phyloP scores from a whole-genome alignment of 306 rosid species.

The Lablab purpureus region DNA sequence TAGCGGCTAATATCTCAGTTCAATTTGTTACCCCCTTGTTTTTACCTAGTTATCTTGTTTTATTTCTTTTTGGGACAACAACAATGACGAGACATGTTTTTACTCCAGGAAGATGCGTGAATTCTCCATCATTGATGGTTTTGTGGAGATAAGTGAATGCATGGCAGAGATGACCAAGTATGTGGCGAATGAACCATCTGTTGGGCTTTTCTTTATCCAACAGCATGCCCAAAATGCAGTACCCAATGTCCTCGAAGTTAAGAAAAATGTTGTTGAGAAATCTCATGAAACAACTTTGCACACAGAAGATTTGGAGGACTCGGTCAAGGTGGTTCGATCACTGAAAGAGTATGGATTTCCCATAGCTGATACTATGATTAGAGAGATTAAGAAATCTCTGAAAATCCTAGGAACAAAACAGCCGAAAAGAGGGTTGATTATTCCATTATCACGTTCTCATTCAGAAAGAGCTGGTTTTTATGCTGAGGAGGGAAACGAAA shows the following conservation, averaged over 20 bases:
- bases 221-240: conserved; percentile 87
- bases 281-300: conserved; percentile 76
- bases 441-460: conserved; percentile 51
- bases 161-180: conserved; percentile 84
- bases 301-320: conserved; percentile 88
- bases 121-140: conserved; percentile 88
- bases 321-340: conserved; percentile 65
- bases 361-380: conserved; percentile 78
- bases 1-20: conserved; percentile 25
- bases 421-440: conserved; percentile 74
- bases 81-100: conserved; percentile 62
- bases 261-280: conserved; percentile 59
- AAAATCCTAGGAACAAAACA: conserved; percentile 61
- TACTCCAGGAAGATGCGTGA: conserved; percentile 78
- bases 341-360: conserved; percentile 86
- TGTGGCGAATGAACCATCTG: conserved; percentile 88
- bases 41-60: conserved; percentile 27
- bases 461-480: conserved; percentile 53
- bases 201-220: conserved; percentile 88
- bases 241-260: conserved; percentile 63
- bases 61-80: conserved; percentile 40
- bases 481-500: conserved; percentile 50
- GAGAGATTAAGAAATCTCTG: conserved; percentile 81
- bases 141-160: conserved; percentile 83
- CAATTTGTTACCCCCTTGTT: conserved; percentile 26